These are phyloP conservation scores for Ceriops tagal DNA, from an alignment of 345 rosid species.

Conservation along the genomic window DNA sequence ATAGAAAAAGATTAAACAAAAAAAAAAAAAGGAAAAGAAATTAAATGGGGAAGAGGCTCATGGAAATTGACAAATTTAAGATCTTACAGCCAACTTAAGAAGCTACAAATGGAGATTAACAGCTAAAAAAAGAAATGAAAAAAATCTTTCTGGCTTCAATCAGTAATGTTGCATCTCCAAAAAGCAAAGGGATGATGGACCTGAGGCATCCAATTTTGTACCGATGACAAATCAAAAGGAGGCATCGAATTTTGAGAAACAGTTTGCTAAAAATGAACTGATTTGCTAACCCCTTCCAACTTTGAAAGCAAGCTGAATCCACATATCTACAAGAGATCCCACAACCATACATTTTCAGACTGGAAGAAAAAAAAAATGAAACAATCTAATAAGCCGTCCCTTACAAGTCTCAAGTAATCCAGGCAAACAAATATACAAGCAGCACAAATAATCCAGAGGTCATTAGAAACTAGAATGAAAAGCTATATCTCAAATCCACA, in stretches of 20 bases:
- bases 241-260: background rate
- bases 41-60: slow-evolving; percentile 20
- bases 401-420: background rate
- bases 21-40: slow-evolving; percentile 9
- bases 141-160: slow-evolving; percentile 1
- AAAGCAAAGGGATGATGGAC: background rate
- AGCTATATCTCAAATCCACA: background rate
- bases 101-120: slow-evolving; percentile 8
- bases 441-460: background rate
- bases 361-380: background rate
- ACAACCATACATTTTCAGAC: background rate
- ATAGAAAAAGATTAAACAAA: slow-evolving; percentile 18
- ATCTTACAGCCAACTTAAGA: slow-evolving; percentile 14
- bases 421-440: background rate
- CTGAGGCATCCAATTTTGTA: background rate
- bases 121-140: background rate
- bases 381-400: background rate
- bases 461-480: background rate
- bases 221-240: background rate
- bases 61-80: slow-evolving; percentile 22
- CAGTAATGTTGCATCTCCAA: background rate
- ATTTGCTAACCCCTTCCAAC: slow-evolving; percentile 1
- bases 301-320: background rate
- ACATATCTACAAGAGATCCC: background rate
- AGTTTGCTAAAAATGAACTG: background rate